These are phyloP conservation scores for Beauveria australis DNA, from an alignment of 2,329 filamentous ascomycete genomes.

Conservation along the genomic window DNA sequence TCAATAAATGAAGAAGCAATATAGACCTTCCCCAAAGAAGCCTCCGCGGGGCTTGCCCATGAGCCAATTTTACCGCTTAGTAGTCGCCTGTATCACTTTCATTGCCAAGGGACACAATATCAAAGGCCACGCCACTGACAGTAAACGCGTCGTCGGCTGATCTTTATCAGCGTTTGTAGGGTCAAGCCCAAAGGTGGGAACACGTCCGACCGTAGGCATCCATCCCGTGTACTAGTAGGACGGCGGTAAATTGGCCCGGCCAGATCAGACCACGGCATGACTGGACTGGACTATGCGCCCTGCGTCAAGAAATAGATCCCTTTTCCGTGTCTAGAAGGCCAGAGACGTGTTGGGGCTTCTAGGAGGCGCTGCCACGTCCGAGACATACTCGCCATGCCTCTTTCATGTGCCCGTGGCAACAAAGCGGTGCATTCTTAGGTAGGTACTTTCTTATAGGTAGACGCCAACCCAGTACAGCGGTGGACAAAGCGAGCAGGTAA, in stretches of 20 bases:
- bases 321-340: background rate
- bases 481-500: background rate
- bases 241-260: background rate
- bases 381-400: background rate
- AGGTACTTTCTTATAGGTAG: background rate
- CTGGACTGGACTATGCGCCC: background rate
- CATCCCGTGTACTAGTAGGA: background rate
- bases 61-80: background rate
- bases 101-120: background rate
- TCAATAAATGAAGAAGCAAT: background rate
- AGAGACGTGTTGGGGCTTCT: too few species aligned
- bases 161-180: background rate
- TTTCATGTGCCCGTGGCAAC: constrained; percentile 11
- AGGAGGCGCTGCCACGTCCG: background rate
- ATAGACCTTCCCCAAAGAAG: background rate
- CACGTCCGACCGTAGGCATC: background rate
- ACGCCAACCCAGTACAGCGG: background rate
- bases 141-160: background rate
- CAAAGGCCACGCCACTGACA: background rate
- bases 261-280: constrained; percentile 2
- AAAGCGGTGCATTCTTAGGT: constrained; percentile 2
- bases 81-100: background rate
- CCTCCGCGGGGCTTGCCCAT: background rate
- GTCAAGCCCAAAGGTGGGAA: background rate
- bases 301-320: background rate